Percentiles rank a stretch among this genome's conserved stretches.
phyloP scores from a whole-genome alignment of 208 protist genomes.

The Trypanosoma theileri region DNA sequence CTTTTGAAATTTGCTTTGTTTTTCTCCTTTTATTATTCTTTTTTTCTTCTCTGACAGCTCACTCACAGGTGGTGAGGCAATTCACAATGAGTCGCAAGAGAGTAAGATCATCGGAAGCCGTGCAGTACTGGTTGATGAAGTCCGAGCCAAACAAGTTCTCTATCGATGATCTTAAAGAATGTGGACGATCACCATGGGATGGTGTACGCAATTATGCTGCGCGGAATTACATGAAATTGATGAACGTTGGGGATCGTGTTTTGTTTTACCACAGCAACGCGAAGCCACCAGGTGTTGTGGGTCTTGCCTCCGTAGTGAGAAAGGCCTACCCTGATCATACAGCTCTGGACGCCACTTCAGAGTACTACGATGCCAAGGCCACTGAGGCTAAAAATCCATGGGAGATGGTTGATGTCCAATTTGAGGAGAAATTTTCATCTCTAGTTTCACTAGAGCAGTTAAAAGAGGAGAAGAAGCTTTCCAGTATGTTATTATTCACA shows the following conservation, averaged over 20 bases:
- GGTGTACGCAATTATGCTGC: conserved; percentile 87
- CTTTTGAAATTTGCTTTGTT: neutral
- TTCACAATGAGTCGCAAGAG: conserved; percentile 46
- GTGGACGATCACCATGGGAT: conserved; percentile 68
- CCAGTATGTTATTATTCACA: conserved; percentile 71
- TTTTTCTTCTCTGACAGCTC: neutral
- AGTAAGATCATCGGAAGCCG: conserved; percentile 29
- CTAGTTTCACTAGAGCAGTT: conserved; percentile 54
- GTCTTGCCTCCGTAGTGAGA: conserved; percentile 59
- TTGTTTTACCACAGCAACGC: conserved; percentile 90
- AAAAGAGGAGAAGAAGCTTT: conserved; percentile 50
- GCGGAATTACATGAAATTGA: conserved; percentile 83
- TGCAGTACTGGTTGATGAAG: conserved; percentile 84
- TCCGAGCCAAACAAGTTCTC: conserved; percentile 84
- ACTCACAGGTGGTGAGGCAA: neutral
- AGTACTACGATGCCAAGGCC: conserved; percentile 73
- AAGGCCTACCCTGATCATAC: conserved; percentile 76
- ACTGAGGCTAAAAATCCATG: conserved; percentile 72
- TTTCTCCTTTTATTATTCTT: neutral
- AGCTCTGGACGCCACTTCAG: conserved; percentile 65
- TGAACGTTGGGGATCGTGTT: conserved; percentile 70
- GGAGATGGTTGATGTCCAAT: conserved; percentile 84
- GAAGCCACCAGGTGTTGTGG: conserved; percentile 72
- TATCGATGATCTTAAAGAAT: conserved; percentile 65
- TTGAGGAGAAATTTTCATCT: conserved; percentile 64